Evolutionary conservation across 768 basidiomycete species (phyloP), one percentile per base, ranked within the genome.

Genomic region (Tricholoma terreum): DNA sequence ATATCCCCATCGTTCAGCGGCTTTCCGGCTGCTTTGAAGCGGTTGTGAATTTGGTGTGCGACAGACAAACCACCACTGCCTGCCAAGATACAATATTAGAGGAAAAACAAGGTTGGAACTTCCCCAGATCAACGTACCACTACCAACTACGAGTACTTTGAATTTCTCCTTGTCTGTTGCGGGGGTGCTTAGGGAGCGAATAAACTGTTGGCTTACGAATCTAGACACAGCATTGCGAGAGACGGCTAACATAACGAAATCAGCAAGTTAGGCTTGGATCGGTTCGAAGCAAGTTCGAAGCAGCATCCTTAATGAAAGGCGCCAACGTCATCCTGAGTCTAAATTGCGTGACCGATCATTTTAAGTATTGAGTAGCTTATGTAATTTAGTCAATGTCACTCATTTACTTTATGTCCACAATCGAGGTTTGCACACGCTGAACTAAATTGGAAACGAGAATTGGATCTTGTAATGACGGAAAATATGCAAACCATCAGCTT

Each of bases 101-200:
- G 10, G 42, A 54, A 35, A 6, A 27, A 27, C 24, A 27, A 27
- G 24, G 24, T 6, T 34, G 30, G 55, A 56, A 38, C 30, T 34
- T 33, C n/a, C 24, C 24, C 24, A 27, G 48, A 55, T 57, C 7
- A 59, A 74, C 82, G 63, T 66, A 86, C 96, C 96, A 71, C 81
- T 94, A 53, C 96, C 96, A 19, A 98, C 77, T 40, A 98, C 84
- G 24, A 98, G 74, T 33, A 98, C 78, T 73, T 90, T 94, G 76
- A 83, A 92, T 65, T 85, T 89, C 61, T 81, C 75, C 60, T 75
- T 77, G 17, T 73, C 68, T 24, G 71, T 61, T 15, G 68, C 65
- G 45, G 24, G 6, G 11, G 79, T 77, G 61, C 76, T 55, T 21
- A 65, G 36, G 27, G 55, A 55, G n/a, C 65, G 61, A 12, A 48